Percentiles rank a stretch among this genome's conserved stretches.
phyloP scores from a whole-genome alignment of 2,329 filamentous ascomycete species.

The Penicillium sp. region DNA sequence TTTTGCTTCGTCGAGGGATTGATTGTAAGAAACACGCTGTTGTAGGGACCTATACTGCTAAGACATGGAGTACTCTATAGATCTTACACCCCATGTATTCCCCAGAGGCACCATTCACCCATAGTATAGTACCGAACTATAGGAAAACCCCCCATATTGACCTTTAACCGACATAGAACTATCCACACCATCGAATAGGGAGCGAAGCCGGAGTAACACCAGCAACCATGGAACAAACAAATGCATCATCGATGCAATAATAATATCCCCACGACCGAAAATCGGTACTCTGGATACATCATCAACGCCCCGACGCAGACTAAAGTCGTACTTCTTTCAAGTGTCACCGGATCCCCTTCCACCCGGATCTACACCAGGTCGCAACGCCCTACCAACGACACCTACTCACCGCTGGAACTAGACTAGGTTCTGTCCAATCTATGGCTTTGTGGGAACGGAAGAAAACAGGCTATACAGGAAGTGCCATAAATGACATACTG shows the following conservation, averaged over 20 bases:
- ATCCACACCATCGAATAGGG: not conserved
- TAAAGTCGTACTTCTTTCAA: not conserved
- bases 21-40: too few relatives aligned
- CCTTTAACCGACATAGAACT: not conserved
- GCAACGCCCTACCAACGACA: not conserved
- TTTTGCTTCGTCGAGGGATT: not conserved
- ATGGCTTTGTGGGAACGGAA: too few relatives aligned
- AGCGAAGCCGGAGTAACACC: not conserved
- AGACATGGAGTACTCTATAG: not conserved
- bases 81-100: not conserved
- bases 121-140: not conserved
- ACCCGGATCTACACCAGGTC: not conserved
- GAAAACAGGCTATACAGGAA: not conserved
- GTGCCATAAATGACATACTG: not conserved
- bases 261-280: not conserved
- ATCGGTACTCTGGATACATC: not conserved
- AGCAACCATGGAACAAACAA: too few relatives aligned
- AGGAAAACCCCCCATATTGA: not conserved
- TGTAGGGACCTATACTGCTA: too few relatives aligned
- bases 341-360: conserved; percentile 1
- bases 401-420: not conserved
- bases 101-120: not conserved
- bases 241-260: not conserved
- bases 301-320: not conserved
- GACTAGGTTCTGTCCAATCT: not conserved